Base-by-base conservation (phyloP, 441 rosid species). In the Brassica hybrid region DNA sequence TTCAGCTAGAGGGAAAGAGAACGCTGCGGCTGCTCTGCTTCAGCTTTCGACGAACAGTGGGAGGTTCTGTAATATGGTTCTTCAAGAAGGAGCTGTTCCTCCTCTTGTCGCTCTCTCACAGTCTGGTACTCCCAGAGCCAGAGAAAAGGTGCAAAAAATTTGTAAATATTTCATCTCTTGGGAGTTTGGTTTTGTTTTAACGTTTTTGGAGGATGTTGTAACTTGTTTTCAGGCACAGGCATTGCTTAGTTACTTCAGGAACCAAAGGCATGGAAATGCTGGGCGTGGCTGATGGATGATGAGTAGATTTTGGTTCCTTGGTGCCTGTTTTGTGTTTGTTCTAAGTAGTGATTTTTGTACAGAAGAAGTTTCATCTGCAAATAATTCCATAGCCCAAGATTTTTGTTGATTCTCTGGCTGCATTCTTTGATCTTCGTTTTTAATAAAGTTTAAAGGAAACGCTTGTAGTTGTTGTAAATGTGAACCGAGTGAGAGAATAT, bases 1-100 rank as follows among this genome's bases (percentile, higher is more conserved):
- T 65, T 95, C 99, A 43, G 88, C 90, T 10, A 91, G 98, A 84
- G 99, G 97, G 58, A 95, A 91, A 86, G 99, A 95, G 75, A 91
- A 93, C 81, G 97, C 98, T 0, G 99, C 98, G 0, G 99, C 99
- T 14, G 98, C 99, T 69, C 97, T 95, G 69, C 85, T 88, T 79
- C 99, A 95, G 67, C 92, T 95, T 38, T 91, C 94, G 73, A 87
- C 92, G 0, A 88, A 74, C 62, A 91, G 92, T 77, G 79, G 57
- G 76, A 85, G 92, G 81, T 86, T 88, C 84, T 91, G 96, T 72
- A 88, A 83, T 80, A 84, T 72, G 84, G 97, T 93, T 79, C 96
- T 95, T 21, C 99, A 90, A 80, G 99, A 95, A 86, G 98, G 99
- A 18, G 99, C 97, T 14, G 96, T 93, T 58, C 99, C 99, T 7